Base-by-base conservation (phyloP, 179 eudicot species). In the Pouteria campechiana region DNA sequence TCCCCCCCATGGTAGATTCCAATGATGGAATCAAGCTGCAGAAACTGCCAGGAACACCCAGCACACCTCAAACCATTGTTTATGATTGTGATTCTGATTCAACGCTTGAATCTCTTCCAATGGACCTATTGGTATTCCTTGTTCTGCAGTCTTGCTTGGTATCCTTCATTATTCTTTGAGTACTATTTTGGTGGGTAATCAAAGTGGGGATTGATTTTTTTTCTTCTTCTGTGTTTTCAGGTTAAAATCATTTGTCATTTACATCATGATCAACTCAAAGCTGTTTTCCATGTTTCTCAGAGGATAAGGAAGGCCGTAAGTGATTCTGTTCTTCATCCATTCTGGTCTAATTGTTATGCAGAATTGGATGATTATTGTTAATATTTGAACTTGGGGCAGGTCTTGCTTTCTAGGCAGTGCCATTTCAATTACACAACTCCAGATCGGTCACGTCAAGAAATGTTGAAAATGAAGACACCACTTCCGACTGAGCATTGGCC, bases 371-470 rank as follows among this genome's bases (percentile, higher is more conserved):
- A 27, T 51, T 1, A 6, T n/a, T 28, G 20, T 7, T 38, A 31
- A 3, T 25, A 25, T 32, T 39, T 15, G 54, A 40, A 28, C 11
- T 49, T 34, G 49, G 39, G 46, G 41, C 66, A 90, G 95, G 95
- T 74, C 36, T 40, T 62, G 27, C 32, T 69, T 46, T 93, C 98
- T 41, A 73, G 94, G 55, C 90, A 82, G 48, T 70, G 54, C 50
- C 62, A 90, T 57, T 90, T 90, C 30, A 87, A 90, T 55, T 90
- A 74, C 51, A 90, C 96, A 3, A 90, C 98, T 17, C 98, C 96
- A 21, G 98, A 82, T 44, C 69, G 98, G 17, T 70, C 92, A 29
- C 81, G 92, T 32, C 96, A 87, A 62, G 98, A 90, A 52, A 64
- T 86, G 76, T 62, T 82, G 32, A 75, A 70, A 38, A 73, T 69